Conservation (phyloP, 352 stramenopile genomes). For the Phytophthora pluvialis region DNA sequence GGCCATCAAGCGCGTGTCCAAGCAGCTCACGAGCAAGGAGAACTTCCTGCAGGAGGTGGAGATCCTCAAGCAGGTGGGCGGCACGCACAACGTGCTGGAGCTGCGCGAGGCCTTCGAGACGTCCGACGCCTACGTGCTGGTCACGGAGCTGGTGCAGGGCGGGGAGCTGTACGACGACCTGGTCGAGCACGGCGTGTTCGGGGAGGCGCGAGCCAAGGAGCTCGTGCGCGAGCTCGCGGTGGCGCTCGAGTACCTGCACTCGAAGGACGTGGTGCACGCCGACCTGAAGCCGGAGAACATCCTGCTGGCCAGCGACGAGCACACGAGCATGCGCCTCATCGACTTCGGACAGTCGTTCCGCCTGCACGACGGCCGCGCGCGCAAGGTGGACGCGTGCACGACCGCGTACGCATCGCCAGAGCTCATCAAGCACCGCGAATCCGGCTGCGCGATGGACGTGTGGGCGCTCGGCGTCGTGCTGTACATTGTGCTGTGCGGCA, state of each 20-base stretch:
- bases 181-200: conserved; percentile 48
- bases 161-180: conserved; percentile 62
- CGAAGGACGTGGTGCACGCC: conserved; percentile 53
- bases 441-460: conserved; percentile 53
- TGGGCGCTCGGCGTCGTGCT: conserved; percentile 67
- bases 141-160: conserved; percentile 61
- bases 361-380: conserved; percentile 20
- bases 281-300: conserved; percentile 73
- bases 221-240: conserved; percentile 48
- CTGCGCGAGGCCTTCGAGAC: conserved; percentile 69
- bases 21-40: conserved; percentile 49
- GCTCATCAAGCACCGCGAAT: conserved; percentile 36
- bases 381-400: conserved; percentile 37
- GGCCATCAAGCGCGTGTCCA: conserved; percentile 64
- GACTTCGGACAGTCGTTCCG: conserved; percentile 83
- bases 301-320: conserved; percentile 36
- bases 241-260: conserved; percentile 51
- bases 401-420: conserved; percentile 53
- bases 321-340: conserved; percentile 62
- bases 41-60: conserved; percentile 62
- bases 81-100: conserved; percentile 49
- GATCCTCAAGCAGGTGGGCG: conserved; percentile 52
- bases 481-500: conserved; percentile 58
- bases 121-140: conserved; percentile 55
- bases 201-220: conserved; percentile 40